Percentiles rank a stretch among this genome's conserved stretches.
These are phyloP conservation scores for Cytospora schulzeri DNA, from an alignment of 2,329 filamentous ascomycete species.

Conservation along the genomic window DNA sequence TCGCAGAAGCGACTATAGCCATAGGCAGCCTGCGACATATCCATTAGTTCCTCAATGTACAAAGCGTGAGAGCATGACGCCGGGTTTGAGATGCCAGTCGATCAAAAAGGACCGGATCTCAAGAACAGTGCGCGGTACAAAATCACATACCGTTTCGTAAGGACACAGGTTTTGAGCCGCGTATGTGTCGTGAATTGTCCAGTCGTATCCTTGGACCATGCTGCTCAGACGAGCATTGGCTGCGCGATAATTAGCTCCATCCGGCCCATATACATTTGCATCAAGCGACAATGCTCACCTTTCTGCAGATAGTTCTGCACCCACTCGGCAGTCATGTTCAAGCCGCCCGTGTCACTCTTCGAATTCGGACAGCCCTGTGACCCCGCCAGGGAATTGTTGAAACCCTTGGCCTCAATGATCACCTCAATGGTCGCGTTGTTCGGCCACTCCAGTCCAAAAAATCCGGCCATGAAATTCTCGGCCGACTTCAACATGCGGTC, in stretches of 20 bases:
- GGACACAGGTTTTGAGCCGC: slow-evolving; percentile 73
- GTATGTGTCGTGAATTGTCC: slow-evolving; percentile 65
- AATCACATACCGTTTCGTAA: slow-evolving; percentile 63
- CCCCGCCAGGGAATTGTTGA: slow-evolving; percentile 73
- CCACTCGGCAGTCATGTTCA: slow-evolving; percentile 61
- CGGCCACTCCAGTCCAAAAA: slow-evolving; percentile 76
- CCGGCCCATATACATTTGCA: background rate
- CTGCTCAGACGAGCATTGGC: slow-evolving; percentile 62
- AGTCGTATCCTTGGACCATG: slow-evolving; percentile 60
- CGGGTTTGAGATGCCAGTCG: background rate
- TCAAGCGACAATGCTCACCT: slow-evolving; percentile 39
- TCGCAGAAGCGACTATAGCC: slow-evolving; percentile 75
- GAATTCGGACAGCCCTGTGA: slow-evolving; percentile 68
- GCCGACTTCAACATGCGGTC: slow-evolving; percentile 77
- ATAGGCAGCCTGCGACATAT: slow-evolving; percentile 56
- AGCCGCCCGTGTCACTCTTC: slow-evolving; percentile 52
- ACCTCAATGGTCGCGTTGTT: slow-evolving; percentile 72
- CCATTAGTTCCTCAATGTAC: slow-evolving; percentile 20
- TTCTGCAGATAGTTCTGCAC: slow-evolving; percentile 64
- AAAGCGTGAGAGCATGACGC: background rate
- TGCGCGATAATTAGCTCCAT: slow-evolving; percentile 29
- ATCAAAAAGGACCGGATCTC: background rate
- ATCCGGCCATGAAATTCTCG: slow-evolving; percentile 77
- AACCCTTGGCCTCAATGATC: slow-evolving; percentile 64
- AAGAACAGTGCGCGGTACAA: background rate